Conservation (phyloP, 768 basidiomycete species). For the Tricholoma terreum region DNA sequence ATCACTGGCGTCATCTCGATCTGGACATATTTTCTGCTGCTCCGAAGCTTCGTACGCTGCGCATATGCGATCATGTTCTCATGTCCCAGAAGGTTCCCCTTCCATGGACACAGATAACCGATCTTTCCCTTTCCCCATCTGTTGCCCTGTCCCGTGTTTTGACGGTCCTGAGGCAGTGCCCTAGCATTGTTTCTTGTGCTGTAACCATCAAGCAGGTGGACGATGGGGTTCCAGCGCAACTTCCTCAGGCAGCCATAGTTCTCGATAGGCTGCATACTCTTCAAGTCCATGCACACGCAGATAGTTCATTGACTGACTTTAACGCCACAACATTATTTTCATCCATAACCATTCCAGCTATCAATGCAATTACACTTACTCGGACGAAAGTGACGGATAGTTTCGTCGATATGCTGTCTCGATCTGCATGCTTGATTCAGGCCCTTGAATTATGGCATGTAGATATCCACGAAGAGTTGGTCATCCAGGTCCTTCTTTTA, state of each 20-base stretch:
- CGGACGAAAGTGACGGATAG: neutral
- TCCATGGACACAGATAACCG: neutral
- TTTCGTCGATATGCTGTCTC: neutral
- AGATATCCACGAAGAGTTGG: neutral
- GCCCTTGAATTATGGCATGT: neutral
- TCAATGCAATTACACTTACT: neutral
- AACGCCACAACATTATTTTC: neutral
- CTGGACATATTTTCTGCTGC: neutral
- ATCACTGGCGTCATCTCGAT: neutral
- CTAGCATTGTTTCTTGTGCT: neutral
- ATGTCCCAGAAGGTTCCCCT: neutral
- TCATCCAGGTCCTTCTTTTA: neutral
- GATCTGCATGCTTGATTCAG: neutral
- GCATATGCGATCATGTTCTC: neutral
- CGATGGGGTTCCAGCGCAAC: neutral
- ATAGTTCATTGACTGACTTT: neutral
- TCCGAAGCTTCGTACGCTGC: neutral
- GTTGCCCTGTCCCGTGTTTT: no score
- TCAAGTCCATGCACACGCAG: neutral
- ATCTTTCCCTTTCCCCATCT: neutral
- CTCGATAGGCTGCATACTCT: neutral
- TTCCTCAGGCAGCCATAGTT: neutral
- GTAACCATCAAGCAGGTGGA: neutral
- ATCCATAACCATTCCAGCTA: neutral
- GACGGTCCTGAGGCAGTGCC: neutral